A percentile compares a stretch with the other conserved stretches of the same genome.
These are phyloP conservation scores for Pueraria montana DNA, from an alignment of 306 rosid genomes.

Conservation along the genomic window DNA sequence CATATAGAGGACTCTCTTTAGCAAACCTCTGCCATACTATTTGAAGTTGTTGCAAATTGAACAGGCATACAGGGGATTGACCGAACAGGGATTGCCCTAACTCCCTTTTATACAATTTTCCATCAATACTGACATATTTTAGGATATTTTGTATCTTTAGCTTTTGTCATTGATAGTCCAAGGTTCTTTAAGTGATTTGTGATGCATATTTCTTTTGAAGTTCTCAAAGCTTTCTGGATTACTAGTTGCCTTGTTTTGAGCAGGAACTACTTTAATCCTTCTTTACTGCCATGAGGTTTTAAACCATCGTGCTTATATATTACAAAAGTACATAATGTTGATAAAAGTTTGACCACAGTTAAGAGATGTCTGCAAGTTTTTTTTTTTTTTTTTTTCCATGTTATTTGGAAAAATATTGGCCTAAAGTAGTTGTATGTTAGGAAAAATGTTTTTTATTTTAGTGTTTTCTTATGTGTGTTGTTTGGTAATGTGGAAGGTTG, in stretches of 20 bases:
- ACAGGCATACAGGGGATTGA: not conserved
- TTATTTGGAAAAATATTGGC: slow-evolving; percentile 20
- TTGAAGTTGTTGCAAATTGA: slow-evolving; percentile 34
- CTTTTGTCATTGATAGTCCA: slow-evolving; percentile 6
- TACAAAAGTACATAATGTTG: not conserved
- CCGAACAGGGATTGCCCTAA: not conserved
- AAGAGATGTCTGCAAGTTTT: not conserved
- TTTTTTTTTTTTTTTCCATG: not conserved
- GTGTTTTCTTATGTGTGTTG: slow-evolving; percentile 36
- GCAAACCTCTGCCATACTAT: slow-evolving; percentile 26
- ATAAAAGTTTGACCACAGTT: slow-evolving; percentile 14
- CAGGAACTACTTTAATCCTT: slow-evolving; percentile 4
- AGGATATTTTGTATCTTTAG: not conserved
- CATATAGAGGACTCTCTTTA: not conserved
- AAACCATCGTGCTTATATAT: not conserved
- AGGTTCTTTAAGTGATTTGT: slow-evolving; percentile 29
- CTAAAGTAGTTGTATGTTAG: slow-evolving; percentile 31
- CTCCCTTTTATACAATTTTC: not conserved
- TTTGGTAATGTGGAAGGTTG: slow-evolving; percentile 70
- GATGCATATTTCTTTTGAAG: slow-evolving; percentile 30
- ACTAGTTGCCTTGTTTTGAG: slow-evolving; percentile 33
- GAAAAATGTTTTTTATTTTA: not conserved
- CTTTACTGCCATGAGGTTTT: slow-evolving; percentile 2
- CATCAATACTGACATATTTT: not conserved
- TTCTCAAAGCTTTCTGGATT: not conserved